Base-by-base conservation (phyloP, 2,329 filamentous ascomycete genomes). In the Beauveria australis region DNA sequence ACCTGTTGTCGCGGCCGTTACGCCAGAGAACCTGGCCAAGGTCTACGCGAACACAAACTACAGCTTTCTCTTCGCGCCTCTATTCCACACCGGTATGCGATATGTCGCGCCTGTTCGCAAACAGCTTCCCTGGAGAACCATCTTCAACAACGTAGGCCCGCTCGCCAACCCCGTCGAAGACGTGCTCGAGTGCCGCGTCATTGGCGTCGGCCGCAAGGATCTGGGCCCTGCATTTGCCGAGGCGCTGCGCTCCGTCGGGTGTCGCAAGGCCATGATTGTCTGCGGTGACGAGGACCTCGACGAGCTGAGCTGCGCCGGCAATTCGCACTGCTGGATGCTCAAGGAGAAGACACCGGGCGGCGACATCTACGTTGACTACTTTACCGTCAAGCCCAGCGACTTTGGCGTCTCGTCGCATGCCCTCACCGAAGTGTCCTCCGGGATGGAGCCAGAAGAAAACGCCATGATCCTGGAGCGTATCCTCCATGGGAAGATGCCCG, bases 141-240 rank as follows among this genome's bases (percentile, higher is more conserved):
- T 99, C 66, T 99, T 99, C 85, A 99, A 99, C 75, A 84, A 99
- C 18, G 83, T 99, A 54, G 94, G 94, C 0, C 94, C 94, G 0
- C 80, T 99, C 30, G 89, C 92, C 51, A 97, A 97, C 74, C 94
- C 94, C 0, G 83, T 96, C 19, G 90, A 97, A 69, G 85, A 87
- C 67, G 74, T 84, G 41, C 84, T 99, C 62, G 94, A 99, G 76
- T 92, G 92, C 14, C 86, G 94, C 33, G 84, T 99, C 62, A 85
- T 99, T n/a, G 94, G 94, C 63, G 93, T 99, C 30, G 93, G 92
- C 18, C 86, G 94, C 64, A 84, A 88, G 70, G 89, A 92, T 67
- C 85, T 99, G 22, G 94, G 93, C 1, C 88, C 88, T 2, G 88
- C 95, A 9, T 99, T 97, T 71, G 90, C 90, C 2, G 89, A 96